A percentile compares a stretch with the other conserved stretches of the same genome.
phyloP scores from a whole-genome alignment of 78 protist genomes.

The Speleostelium caveatum region DNA sequence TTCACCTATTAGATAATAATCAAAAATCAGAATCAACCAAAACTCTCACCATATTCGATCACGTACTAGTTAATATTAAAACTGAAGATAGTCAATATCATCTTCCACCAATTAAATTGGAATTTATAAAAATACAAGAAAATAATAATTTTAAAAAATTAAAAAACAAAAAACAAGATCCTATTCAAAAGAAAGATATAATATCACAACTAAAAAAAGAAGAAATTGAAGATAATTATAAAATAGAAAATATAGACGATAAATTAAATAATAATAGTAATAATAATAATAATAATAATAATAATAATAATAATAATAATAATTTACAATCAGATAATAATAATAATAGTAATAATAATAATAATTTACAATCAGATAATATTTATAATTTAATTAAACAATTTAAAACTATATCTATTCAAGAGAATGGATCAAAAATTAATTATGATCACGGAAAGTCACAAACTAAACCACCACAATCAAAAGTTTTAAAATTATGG shows the following conservation, averaged over 20 bases:
- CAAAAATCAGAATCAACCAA: background rate
- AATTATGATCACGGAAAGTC: background rate
- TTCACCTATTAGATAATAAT: background rate
- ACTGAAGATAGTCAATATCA: constrained; percentile 58
- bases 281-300: no score
- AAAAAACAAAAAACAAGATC: background rate
- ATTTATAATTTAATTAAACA: no score
- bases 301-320: no score
- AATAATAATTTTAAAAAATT: background rate
- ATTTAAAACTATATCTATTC: no score
- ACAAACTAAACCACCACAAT: background rate
- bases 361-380: no score
- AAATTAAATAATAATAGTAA: no score
- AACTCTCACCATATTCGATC: constrained; percentile 30
- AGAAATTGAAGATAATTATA: background rate
- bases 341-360: background rate
- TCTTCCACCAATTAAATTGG: constrained; percentile 45
- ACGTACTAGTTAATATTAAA: constrained; percentile 26
- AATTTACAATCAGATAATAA: background rate
- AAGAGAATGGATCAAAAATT: background rate
- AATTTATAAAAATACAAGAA: background rate
- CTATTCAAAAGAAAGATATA: no score
- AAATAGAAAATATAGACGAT: background rate
- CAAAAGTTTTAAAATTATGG: constrained; percentile 34
- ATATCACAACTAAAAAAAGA: no score